Base-by-base conservation (phyloP, 2,329 filamentous ascomycete species). In the Pyrenophora graminea region DNA sequence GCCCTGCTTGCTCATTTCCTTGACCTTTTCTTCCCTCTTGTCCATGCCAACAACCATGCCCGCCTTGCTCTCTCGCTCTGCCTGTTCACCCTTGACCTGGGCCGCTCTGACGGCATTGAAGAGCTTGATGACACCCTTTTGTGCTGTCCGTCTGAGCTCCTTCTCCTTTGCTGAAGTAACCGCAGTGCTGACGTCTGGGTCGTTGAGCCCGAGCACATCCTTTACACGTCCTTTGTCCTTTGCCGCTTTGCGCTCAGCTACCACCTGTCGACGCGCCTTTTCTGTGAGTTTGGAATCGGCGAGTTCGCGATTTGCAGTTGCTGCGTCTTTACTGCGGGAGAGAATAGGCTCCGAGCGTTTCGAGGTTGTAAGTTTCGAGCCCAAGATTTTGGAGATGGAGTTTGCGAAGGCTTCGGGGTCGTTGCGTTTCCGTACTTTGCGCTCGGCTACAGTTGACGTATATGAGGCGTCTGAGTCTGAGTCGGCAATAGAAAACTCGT, bases 1-100 rank as follows among this genome's bases (percentile, higher is more conserved):
- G 0, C 93, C 92, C 77, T 97, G 90, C 78, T 96, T 95, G 73
- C 89, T 96, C 87, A 99, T 94, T 80, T 97, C 92, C 60, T 90
- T 94, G 45, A 96, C 82, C 77, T 88, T 91, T 76, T 95, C 91
- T 75, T 95, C 88, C 59, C 91, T 85, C 73, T 89, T 85, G 55
- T 82, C 83, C 67, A 91, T 85, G 1, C 93, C 93, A 27, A 96
- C 82, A 0, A 95, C 79, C 3, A 91, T 89, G 54, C 87, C 83
- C 61, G 85, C 85, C 73, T 84, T 83, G 41, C 85, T 82, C 59
- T 84, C 83, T 72, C 80, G 84, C 69, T 89, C 86, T 4, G 91
- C 88, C 74, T 93, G 86, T 52, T 87, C 84, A 2, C 88, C 92
- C 74, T 92, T 90, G 50, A 97, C 89, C 76, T 99, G 94, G 12